Conservation (phyloP, 169 alveolate species). For the Plasmodium inui region DNA sequence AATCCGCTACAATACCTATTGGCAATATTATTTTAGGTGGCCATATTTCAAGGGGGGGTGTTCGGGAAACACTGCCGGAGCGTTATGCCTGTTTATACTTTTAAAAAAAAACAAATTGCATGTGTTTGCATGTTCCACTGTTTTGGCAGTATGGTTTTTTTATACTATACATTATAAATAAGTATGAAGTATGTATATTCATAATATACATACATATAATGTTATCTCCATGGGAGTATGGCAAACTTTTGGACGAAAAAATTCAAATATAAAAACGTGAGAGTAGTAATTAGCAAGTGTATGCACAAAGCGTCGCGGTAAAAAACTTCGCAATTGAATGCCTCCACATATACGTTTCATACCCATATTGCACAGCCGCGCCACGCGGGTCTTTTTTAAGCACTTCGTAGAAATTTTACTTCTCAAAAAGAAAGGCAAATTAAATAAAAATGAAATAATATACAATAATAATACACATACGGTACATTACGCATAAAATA, state of each 20-base stretch:
- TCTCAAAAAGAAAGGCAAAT: neutral
- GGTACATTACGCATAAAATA: neutral
- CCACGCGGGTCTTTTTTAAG: neutral
- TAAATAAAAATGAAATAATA: neutral
- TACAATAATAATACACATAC: neutral
- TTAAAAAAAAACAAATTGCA: conserved; percentile 1
- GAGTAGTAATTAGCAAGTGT: neutral
- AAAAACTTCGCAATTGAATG: neutral
- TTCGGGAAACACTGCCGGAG: neutral
- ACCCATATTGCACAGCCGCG: neutral
- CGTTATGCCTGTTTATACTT: neutral
- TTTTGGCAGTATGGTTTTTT: neutral
- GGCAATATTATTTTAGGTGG: neutral
- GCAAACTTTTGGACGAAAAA: neutral
- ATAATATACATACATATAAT: neutral
- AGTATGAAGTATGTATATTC: neutral
- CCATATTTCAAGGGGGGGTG: neutral
- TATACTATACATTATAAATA: neutral
- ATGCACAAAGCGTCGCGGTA: neutral
- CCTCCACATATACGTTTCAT: neutral
- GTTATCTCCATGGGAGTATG: neutral
- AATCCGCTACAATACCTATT: neutral
- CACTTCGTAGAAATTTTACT: neutral
- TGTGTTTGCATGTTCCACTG: conserved; percentile 2
- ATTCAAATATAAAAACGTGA: neutral